These are phyloP conservation scores for Backusella tarrabulga DNA, from an alignment of 192 early-diverging fungal species.

Conservation along the genomic window DNA sequence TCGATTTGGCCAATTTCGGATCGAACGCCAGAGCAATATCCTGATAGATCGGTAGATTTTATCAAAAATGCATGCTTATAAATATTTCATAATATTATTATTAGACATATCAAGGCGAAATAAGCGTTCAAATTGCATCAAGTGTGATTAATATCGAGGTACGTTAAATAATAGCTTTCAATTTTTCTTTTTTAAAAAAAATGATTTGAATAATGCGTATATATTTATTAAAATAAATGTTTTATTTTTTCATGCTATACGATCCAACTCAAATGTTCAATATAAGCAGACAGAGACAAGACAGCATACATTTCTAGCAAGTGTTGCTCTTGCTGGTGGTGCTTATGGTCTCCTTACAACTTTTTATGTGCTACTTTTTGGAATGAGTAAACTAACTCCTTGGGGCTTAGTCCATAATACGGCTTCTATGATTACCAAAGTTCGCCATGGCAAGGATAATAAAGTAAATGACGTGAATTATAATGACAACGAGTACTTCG, in stretches of 20 bases:
- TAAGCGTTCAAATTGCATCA: constrained; percentile 9
- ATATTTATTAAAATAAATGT: neutral
- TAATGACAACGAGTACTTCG: neutral
- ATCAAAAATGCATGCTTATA: neutral
- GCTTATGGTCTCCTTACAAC: constrained; percentile 6
- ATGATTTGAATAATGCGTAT: neutral
- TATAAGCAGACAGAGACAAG: constrained; percentile 8
- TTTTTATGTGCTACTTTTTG: constrained; percentile 14
- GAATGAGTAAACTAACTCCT: constrained; percentile 7
- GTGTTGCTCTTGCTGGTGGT: constrained; percentile 14
- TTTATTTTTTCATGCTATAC: neutral
- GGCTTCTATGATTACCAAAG: neutral
- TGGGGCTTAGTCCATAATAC: constrained; percentile 14
- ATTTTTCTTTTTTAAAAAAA: neutral
- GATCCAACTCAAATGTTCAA: neutral
- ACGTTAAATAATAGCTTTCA: neutral
- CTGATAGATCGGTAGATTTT: neutral
- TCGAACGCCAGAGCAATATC: neutral
- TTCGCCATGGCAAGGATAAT: neutral
- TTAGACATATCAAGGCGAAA: neutral
- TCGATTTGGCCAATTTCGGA: neutral
- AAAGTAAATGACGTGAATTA: neutral
- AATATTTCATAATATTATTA: neutral
- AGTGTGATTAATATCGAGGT: constrained; percentile 4
- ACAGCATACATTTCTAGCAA: constrained; percentile 12